These are phyloP conservation scores for Aechmea fasciata DNA, from an alignment of 176 grass and related monocot genomes.

Conservation along the genomic window DNA sequence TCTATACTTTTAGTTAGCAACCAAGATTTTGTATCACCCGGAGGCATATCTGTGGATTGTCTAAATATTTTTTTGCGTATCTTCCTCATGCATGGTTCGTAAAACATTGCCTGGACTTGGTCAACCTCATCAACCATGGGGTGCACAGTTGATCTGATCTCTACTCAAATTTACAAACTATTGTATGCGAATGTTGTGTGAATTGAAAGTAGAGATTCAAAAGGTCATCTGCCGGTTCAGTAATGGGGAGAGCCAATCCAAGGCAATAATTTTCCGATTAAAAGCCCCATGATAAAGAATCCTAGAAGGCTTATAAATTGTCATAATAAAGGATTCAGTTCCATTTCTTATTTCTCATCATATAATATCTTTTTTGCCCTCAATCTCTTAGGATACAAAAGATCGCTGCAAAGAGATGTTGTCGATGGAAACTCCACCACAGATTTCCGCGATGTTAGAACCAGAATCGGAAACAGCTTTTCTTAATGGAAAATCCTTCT, in stretches of 20 bases:
- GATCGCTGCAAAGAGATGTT: slow-evolving; percentile 84
- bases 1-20: slow-evolving; percentile 9
- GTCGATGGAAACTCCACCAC: slow-evolving; percentile 38
- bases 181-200: neutral
- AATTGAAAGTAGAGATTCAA: neutral
- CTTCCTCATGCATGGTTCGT: too few relatives aligned
- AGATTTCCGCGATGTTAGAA: slow-evolving; percentile 42
- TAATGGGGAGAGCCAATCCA: too few relatives aligned
- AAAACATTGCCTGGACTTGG: too few relatives aligned
- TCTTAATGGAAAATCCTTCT: slow-evolving; percentile 45
- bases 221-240: neutral
- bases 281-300: too few relatives aligned
- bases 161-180: neutral
- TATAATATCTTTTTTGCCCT: slow-evolving; percentile 1
- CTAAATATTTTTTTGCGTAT: too few relatives aligned
- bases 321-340: too few relatives aligned
- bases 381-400: slow-evolving; percentile 38
- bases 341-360: neutral
- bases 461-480: slow-evolving; percentile 29
- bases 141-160: too few relatives aligned
- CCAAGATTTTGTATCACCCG: neutral
- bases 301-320: neutral
- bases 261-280: too few relatives aligned
- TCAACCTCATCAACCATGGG: too few relatives aligned
- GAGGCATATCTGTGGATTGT: too few relatives aligned